Evolutionary conservation across 1,139 yeast species (phyloP).

Genomic region (Taiozyma sp.): DNA sequence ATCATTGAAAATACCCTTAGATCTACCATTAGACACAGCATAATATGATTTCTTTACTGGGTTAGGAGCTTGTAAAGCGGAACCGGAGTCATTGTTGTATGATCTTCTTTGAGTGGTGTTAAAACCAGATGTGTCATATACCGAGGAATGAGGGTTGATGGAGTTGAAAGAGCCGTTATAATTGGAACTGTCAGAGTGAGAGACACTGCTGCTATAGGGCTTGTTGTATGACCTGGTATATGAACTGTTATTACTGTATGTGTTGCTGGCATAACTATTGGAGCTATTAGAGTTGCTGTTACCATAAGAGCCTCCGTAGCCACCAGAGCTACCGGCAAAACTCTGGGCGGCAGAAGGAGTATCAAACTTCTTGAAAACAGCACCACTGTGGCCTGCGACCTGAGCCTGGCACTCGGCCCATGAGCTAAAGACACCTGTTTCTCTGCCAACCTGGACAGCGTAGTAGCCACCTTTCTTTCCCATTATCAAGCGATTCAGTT

Average conservation of each 20-base stretch:
- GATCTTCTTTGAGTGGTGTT: not conserved
- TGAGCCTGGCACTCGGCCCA: conserved; percentile 31
- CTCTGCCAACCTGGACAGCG: conserved; percentile 39
- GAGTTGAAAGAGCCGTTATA: not conserved
- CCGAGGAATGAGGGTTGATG: not conserved
- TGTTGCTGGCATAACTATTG: not conserved
- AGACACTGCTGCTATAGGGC: not conserved
- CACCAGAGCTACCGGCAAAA: conserved; percentile 1
- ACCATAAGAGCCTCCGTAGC: not conserved
- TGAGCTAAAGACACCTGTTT: conserved; percentile 31
- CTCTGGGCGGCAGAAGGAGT: not conserved
- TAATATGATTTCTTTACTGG: conserved; percentile 28
- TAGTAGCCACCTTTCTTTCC: conserved; percentile 21
- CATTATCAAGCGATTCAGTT: not conserved
- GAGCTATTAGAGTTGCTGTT: not conserved
- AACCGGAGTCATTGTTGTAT: not conserved
- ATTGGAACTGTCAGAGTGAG: not conserved
- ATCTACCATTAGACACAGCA: conserved; percentile 57
- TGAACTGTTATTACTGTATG: no score
- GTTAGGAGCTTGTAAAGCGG: not conserved
- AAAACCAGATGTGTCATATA: not conserved
- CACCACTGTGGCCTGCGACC: conserved; percentile 34
- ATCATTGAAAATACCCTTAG: conserved; percentile 42
- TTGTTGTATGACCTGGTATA: not conserved
- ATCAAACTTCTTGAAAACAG: conserved; percentile 34